These are phyloP conservation scores for Geotrichum phurueaensis DNA, from an alignment of 1,139 yeast genomes.

Conservation along the genomic window DNA sequence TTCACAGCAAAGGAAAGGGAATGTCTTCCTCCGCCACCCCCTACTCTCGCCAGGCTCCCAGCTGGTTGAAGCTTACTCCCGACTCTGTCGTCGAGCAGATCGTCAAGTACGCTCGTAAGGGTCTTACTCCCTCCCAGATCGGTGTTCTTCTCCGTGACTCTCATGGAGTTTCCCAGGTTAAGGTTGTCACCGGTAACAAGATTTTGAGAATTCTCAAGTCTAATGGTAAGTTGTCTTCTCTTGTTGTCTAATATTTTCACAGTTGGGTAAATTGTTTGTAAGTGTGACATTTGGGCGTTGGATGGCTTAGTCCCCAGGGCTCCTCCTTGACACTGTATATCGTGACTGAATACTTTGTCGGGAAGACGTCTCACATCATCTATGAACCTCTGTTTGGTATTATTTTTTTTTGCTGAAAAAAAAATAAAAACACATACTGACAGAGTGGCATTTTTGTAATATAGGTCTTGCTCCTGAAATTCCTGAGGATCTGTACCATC, in stretches of 20 bases:
- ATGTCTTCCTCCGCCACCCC: constrained; percentile 98
- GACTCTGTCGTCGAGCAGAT: constrained; percentile 97
- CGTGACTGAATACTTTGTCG: not conserved
- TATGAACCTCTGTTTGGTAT: constrained; percentile 38
- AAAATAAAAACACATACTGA: constrained; percentile 27
- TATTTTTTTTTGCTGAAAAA: constrained; percentile 16
- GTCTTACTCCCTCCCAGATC: constrained; percentile 98
- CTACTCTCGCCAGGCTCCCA: constrained; percentile 97
- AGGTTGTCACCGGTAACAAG: constrained; percentile 98
- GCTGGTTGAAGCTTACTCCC: constrained; percentile 98
- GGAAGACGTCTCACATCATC: not conserved
- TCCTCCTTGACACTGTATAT: not conserved
- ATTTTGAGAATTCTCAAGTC: constrained; percentile 98
- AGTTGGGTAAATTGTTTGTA: not conserved
- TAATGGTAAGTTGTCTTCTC: constrained; percentile 56
- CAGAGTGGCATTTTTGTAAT: constrained; percentile 33
- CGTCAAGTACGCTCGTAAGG: constrained; percentile 99
- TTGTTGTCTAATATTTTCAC: not conserved
- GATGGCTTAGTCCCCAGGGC: not conserved
- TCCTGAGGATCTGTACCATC: constrained; percentile 99
- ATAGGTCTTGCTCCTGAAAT: constrained; percentile 90
- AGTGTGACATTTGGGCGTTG: not conserved
- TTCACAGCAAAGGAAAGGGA: constrained; percentile 88
- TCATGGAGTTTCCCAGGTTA: constrained; percentile 98
- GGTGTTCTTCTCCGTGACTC: constrained; percentile 99